Conservation (phyloP, 306 rosid genomes). For the Gastrolobium villosum region DNA sequence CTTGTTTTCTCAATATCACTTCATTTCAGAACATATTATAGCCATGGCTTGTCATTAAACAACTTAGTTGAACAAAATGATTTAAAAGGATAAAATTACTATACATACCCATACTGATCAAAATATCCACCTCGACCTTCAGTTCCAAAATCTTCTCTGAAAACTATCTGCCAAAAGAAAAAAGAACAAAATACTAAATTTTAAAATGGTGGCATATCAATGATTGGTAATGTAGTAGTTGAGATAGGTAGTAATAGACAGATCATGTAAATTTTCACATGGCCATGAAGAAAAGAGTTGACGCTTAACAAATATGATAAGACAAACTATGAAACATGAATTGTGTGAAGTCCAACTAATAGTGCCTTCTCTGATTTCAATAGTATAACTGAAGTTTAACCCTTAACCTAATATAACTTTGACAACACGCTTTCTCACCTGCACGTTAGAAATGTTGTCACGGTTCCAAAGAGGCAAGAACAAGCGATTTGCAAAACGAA, state of each 20-base stretch:
- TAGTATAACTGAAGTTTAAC: constrained; percentile 17
- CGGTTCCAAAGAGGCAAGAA: constrained; percentile 98
- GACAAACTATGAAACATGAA: constrained; percentile 32
- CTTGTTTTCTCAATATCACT: constrained; percentile 33
- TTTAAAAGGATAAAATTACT: background rate
- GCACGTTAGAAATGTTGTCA: constrained; percentile 92
- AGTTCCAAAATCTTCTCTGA: constrained; percentile 98
- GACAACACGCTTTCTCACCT: constrained; percentile 65
- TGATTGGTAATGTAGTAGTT: constrained; percentile 35
- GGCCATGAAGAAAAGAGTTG: background rate
- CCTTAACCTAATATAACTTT: constrained; percentile 32
- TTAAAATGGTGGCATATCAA: constrained; percentile 32
- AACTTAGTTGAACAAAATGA: constrained; percentile 9
- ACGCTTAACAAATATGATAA: constrained; percentile 12
- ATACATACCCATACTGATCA: constrained; percentile 91
- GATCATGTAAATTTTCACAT: background rate
- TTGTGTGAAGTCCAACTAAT: constrained; percentile 19
- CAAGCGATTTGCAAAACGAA: constrained; percentile 95
- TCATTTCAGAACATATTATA: constrained; percentile 32
- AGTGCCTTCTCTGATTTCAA: constrained; percentile 33
- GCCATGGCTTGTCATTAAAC: constrained; percentile 30
- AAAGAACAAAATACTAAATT: constrained; percentile 36
- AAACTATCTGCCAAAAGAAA: constrained; percentile 78
- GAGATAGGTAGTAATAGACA: constrained; percentile 26
- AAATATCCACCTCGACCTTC: constrained; percentile 99